These are phyloP conservation scores for Carallia brachiata DNA, from an alignment of 345 rosid genomes.

Conservation along the genomic window DNA sequence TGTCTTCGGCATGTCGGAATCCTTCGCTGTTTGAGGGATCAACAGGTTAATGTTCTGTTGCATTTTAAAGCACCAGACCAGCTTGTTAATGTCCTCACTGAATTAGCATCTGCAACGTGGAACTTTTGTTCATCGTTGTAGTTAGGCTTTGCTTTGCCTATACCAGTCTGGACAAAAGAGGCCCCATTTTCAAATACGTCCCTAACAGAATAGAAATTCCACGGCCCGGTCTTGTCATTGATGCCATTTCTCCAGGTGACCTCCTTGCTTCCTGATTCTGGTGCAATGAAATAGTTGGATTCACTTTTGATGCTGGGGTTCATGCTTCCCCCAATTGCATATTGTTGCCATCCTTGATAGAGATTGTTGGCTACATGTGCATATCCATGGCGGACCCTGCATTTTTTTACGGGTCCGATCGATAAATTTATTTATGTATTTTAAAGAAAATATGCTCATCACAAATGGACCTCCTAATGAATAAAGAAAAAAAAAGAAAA, in stretches of 20 bases:
- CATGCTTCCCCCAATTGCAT: constrained; percentile 85
- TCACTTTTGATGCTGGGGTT: constrained; percentile 75
- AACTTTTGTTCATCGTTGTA: constrained; percentile 43
- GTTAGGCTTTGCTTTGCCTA: constrained; percentile 46
- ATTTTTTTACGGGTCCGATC: background rate
- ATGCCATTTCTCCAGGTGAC: constrained; percentile 46
- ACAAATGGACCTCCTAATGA: too few species aligned
- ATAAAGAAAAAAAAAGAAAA: too few species aligned
- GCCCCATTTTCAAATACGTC: constrained; percentile 48
- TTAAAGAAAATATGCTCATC: too few species aligned
- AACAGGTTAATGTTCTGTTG: constrained; percentile 9
- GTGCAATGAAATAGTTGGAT: constrained; percentile 67
- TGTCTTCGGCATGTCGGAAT: too few species aligned
- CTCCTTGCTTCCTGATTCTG: constrained; percentile 47
- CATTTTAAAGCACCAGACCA: constrained; percentile 45
- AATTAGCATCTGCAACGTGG: constrained; percentile 39
- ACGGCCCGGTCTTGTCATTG: constrained; percentile 25
- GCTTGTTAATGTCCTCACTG: constrained; percentile 42
- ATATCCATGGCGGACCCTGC: constrained; percentile 66
- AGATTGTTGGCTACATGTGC: constrained; percentile 74
- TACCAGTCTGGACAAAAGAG: constrained; percentile 45
- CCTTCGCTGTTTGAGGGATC: background rate
- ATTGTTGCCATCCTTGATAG: constrained; percentile 76
- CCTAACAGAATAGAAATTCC: constrained; percentile 50
- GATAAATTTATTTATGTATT: too few species aligned